Percentiles rank a stretch among this genome's conserved stretches.
These are phyloP conservation scores for Cucumis hystrix DNA, from an alignment of 306 rosid species.

Conservation along the genomic window DNA sequence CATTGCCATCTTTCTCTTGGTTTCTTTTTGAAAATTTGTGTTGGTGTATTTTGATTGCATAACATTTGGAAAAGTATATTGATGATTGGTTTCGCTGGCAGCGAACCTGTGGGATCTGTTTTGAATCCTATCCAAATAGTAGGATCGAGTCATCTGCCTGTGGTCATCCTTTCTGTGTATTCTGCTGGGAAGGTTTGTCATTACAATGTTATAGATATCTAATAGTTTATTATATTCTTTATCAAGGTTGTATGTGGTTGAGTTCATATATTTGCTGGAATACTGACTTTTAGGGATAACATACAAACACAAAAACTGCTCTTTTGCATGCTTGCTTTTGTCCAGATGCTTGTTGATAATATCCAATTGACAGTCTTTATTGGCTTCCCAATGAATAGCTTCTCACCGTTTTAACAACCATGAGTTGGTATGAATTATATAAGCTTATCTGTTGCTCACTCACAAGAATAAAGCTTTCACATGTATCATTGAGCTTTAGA, in stretches of 20 bases:
- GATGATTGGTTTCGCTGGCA: conserved; percentile 1
- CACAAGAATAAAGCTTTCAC: neutral
- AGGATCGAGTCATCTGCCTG: conserved; percentile 45
- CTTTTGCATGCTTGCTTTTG: neutral
- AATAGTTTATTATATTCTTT: neutral
- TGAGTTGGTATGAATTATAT: neutral
- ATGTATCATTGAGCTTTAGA: neutral
- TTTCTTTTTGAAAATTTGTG: neutral
- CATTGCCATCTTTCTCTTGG: neutral
- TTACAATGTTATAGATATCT: neutral
- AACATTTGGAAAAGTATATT: neutral
- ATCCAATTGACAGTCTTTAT: neutral
- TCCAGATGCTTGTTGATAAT: neutral
- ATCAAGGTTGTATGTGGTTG: neutral
- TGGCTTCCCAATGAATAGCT: neutral
- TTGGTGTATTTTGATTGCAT: neutral
- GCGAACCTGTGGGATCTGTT: conserved; percentile 71
- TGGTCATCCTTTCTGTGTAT: conserved; percentile 64
- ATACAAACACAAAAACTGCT: neutral
- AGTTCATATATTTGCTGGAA: neutral
- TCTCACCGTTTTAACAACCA: neutral
- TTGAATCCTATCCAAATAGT: conserved; percentile 34
- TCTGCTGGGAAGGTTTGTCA: conserved; percentile 47
- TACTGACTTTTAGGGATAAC: neutral
- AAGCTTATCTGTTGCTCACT: neutral